Evolutionary conservation across 306 rosid species (phyloP).

Genomic region (Castanea crenata): DNA sequence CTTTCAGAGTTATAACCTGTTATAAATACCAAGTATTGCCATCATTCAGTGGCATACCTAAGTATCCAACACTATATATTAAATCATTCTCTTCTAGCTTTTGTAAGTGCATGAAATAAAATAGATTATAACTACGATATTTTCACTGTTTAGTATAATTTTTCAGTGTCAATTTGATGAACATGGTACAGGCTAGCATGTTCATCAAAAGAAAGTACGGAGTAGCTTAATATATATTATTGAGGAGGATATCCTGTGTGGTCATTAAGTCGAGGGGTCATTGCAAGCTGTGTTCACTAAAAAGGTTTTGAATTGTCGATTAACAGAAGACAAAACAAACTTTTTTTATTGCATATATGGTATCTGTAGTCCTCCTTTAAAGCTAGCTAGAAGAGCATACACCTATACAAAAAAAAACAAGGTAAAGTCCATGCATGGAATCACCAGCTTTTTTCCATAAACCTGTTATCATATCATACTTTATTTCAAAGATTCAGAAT

Average conservation of each 20-base stretch:
- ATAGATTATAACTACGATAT: background rate
- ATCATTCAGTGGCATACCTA: background rate
- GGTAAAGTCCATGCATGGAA: no score
- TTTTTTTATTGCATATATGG: background rate
- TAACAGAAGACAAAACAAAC: background rate
- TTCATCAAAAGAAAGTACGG: no score
- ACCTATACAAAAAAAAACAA: no score
- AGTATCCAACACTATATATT: background rate
- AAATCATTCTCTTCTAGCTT: background rate
- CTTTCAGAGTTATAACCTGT: background rate
- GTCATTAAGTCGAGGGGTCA: background rate
- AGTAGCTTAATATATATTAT: no score
- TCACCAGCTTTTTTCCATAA: no score
- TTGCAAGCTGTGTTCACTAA: background rate
- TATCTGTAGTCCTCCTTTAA: background rate
- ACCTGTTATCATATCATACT: no score
- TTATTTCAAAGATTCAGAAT: no score
- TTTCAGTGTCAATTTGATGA: no score
- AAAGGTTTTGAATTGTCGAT: background rate
- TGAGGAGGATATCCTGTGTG: background rate
- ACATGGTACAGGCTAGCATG: no score
- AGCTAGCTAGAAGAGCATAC: no score
- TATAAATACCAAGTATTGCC: background rate
- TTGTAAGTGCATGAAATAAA: background rate
- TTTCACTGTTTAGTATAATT: background rate